These are phyloP conservation scores for Lanmaoa rubissima DNA, from an alignment of 768 basidiomycete species.

Conservation along the genomic window DNA sequence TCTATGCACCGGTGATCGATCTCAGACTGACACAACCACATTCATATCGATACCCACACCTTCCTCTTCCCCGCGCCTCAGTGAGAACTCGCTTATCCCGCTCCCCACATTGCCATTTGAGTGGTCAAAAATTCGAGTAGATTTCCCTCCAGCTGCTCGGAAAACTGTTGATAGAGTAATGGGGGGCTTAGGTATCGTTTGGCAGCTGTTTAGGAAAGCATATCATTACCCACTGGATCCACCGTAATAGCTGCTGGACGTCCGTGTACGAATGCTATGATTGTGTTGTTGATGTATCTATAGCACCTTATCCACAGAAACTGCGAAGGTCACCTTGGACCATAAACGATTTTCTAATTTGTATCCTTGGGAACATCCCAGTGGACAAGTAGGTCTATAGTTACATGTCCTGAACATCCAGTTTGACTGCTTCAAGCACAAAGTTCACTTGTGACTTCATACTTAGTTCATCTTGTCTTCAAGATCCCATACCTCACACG, in stretches of 20 bases:
- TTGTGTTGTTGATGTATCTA: slow-evolving; percentile 11
- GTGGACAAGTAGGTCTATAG: too few species aligned
- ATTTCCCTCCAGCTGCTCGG: slow-evolving; percentile 26
- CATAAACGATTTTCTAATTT: background rate
- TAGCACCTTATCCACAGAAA: slow-evolving; percentile 2
- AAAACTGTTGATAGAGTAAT: slow-evolving; percentile 27
- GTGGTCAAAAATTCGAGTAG: slow-evolving; percentile 28
- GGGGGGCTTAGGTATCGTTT: slow-evolving; percentile 26
- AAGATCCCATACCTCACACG: background rate
- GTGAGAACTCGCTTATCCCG: slow-evolving; percentile 22
- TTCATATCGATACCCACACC: slow-evolving; percentile 15
- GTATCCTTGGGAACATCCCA: background rate
- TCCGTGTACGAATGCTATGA: slow-evolving; percentile 9
- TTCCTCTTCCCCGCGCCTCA: slow-evolving; percentile 4
- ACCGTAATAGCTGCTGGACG: slow-evolving; percentile 16
- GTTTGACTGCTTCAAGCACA: background rate
- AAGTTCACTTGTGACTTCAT: background rate
- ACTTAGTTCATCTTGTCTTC: too few species aligned
- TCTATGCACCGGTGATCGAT: too few species aligned
- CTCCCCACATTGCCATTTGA: slow-evolving; percentile 24
- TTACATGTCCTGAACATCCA: too few species aligned
- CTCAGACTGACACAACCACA: slow-evolving; percentile 8
- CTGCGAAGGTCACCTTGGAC: too few species aligned
- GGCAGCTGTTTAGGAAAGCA: slow-evolving; percentile 30
- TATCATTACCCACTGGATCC: slow-evolving; percentile 37